phyloP scores from a whole-genome alignment of 2,329 filamentous ascomycete species.

The Phoma sp. region DNA sequence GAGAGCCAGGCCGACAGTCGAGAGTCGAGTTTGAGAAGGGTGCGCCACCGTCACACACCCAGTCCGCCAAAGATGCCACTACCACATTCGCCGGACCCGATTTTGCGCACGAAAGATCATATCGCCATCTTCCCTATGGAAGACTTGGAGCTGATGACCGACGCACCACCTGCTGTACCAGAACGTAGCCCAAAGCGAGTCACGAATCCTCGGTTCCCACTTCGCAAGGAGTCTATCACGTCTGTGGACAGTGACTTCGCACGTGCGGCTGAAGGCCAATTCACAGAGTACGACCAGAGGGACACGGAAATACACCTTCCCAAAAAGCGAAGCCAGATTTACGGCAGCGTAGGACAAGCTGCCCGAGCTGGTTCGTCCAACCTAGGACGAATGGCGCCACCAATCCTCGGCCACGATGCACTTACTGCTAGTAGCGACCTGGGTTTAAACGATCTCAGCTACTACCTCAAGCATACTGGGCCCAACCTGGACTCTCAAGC shows the following conservation, averaged over 20 bases:
- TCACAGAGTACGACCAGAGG: constrained; percentile 32
- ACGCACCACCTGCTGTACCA: constrained; percentile 27
- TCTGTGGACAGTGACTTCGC: constrained; percentile 32
- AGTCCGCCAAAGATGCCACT: constrained; percentile 21
- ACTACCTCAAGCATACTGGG: constrained; percentile 41
- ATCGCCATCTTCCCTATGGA: constrained; percentile 24
- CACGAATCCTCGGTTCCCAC: constrained; percentile 24
- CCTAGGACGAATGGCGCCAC: constrained; percentile 38
- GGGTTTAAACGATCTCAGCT: constrained; percentile 39
- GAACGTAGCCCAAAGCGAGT: constrained; percentile 34
- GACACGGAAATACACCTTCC: constrained; percentile 16
- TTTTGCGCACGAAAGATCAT: constrained; percentile 15
- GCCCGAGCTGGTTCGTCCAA: constrained; percentile 26
- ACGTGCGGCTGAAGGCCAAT: constrained; percentile 30
- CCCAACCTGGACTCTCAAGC: constrained; percentile 25
- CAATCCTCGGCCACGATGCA: constrained; percentile 42
- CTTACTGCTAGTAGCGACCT: constrained; percentile 35
- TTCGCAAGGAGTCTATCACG: constrained; percentile 18
- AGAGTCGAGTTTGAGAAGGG: constrained; percentile 15
- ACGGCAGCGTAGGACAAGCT: constrained; percentile 19
- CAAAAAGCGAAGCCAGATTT: constrained; percentile 16
- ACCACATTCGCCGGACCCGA: constrained; percentile 17
- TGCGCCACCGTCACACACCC: constrained; percentile 19
- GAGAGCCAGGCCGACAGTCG: constrained; percentile 30
- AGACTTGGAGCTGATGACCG: constrained; percentile 20